Conservation (phyloP, 371 early-diverging fungal species). For the Apophysomyces variabilis region DNA sequence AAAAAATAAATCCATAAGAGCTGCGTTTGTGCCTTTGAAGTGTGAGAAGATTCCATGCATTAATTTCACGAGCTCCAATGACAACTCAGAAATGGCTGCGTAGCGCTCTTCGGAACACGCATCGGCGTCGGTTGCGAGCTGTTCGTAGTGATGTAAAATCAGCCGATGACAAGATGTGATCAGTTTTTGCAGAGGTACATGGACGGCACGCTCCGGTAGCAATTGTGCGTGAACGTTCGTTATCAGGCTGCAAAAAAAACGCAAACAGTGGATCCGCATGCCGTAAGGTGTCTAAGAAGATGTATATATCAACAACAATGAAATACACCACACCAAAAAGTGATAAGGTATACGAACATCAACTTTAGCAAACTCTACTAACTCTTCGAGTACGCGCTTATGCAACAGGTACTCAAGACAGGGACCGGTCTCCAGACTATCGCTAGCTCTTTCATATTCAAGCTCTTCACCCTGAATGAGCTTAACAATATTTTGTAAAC, state of each 20-base stretch:
- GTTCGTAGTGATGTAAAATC: conserved; percentile 53
- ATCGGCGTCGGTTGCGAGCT: conserved; percentile 39
- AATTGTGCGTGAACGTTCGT: conserved; percentile 57
- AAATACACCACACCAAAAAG: background rate
- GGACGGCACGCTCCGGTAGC: conserved; percentile 57
- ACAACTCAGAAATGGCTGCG: conserved; percentile 50
- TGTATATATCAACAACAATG: background rate
- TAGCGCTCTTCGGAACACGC: conserved; percentile 48
- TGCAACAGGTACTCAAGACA: conserved; percentile 54
- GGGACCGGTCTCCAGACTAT: conserved; percentile 55
- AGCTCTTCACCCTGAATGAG: conserved; percentile 56
- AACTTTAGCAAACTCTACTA: conserved; percentile 57
- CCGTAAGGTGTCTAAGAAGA: conserved; percentile 50
- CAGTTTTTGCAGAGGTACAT: conserved; percentile 55
- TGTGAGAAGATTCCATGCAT: conserved; percentile 58
- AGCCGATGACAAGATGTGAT: conserved; percentile 56
- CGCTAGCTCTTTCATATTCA: conserved; percentile 48
- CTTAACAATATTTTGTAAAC: conserved; percentile 52
- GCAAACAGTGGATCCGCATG: conserved; percentile 56
- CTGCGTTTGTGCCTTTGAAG: conserved; percentile 57
- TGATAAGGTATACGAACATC: conserved; percentile 32
- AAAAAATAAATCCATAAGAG: conserved; percentile 56
- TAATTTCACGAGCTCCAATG: conserved; percentile 53
- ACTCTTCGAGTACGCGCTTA: conserved; percentile 51
- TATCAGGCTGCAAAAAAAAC: conserved; percentile 53